phyloP scores from a whole-genome alignment of 2,329 filamentous ascomycete species.

The Atkinsonella texensis region DNA sequence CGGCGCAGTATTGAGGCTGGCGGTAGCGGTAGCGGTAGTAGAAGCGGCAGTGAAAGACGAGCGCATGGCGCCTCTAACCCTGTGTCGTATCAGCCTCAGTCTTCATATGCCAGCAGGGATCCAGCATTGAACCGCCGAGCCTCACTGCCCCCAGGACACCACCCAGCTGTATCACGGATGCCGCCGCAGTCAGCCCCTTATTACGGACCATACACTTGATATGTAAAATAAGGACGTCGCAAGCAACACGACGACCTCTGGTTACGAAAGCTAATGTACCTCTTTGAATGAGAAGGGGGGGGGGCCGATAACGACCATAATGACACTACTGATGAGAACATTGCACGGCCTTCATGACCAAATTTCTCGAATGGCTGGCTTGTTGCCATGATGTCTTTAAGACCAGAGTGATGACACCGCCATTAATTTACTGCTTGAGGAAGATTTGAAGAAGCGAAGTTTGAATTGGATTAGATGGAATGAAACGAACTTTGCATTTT shows the following conservation, averaged over 20 bases:
- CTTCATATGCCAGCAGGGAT: slow-evolving; percentile 3
- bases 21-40: neutral
- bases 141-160: slow-evolving; percentile 1
- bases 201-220: slow-evolving; percentile 3
- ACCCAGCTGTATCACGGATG: slow-evolving; percentile 3
- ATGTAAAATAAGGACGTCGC: neutral
- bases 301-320: slow-evolving; percentile 1
- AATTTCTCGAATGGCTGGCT: neutral
- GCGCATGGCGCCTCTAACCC: neutral
- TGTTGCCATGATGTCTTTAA: neutral
- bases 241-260: neutral
- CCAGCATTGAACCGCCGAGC: neutral
- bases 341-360: neutral
- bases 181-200: slow-evolving; percentile 2
- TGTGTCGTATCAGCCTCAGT: neutral
- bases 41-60: slow-evolving; percentile 2
- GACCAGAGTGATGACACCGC: neutral
- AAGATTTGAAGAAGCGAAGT: neutral
- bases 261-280: neutral
- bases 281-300: neutral
- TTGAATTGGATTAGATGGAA: neutral
- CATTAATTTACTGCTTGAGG: neutral
- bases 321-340: neutral
- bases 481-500: neutral
- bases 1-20: slow-evolving; percentile 21